Conservation (phyloP, 2,329 filamentous ascomycete species). For the Alternaria consortialis region DNA sequence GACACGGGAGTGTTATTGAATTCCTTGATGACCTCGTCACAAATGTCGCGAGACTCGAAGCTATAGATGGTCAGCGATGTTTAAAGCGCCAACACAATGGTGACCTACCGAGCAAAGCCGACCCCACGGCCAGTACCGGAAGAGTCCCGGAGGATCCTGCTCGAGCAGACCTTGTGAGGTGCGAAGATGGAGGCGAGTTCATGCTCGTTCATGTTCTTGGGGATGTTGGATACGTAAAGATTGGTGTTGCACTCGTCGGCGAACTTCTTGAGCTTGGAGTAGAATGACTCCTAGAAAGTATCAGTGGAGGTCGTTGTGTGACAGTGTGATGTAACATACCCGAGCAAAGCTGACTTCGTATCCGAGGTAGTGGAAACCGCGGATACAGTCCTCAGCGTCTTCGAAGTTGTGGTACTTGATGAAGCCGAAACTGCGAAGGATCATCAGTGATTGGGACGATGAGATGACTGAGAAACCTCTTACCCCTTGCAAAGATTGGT, state of each 20-base stretch:
- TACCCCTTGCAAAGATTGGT: constrained; percentile 97
- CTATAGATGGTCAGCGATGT: constrained; percentile 58
- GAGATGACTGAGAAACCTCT: constrained; percentile 8
- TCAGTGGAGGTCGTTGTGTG: constrained; percentile 20
- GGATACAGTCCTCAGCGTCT: constrained; percentile 94
- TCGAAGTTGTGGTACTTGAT: constrained; percentile 90
- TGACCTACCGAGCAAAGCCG: constrained; percentile 87
- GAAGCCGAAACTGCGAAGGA: constrained; percentile 81
- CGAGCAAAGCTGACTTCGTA: constrained; percentile 98
- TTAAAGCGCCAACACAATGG: background rate
- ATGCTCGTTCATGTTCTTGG: constrained; percentile 88
- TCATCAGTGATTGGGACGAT: constrained; percentile 14
- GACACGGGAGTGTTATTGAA: constrained; percentile 75
- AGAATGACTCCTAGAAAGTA: constrained; percentile 79
- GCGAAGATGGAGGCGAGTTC: constrained; percentile 81
- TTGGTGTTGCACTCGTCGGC: constrained; percentile 91
- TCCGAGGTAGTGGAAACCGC: constrained; percentile 90
- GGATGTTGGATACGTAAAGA: constrained; percentile 96
- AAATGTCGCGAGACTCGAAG: constrained; percentile 88
- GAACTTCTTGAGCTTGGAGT: constrained; percentile 95
- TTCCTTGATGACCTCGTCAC: constrained; percentile 85
- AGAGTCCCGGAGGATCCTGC: constrained; percentile 91
- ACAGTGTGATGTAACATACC: constrained; percentile 61
- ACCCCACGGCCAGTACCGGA: constrained; percentile 95
- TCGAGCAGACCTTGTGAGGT: constrained; percentile 85